phyloP scores from a whole-genome alignment of 2,329 filamentous ascomycete species.

The Albophoma yamanashiensis region DNA sequence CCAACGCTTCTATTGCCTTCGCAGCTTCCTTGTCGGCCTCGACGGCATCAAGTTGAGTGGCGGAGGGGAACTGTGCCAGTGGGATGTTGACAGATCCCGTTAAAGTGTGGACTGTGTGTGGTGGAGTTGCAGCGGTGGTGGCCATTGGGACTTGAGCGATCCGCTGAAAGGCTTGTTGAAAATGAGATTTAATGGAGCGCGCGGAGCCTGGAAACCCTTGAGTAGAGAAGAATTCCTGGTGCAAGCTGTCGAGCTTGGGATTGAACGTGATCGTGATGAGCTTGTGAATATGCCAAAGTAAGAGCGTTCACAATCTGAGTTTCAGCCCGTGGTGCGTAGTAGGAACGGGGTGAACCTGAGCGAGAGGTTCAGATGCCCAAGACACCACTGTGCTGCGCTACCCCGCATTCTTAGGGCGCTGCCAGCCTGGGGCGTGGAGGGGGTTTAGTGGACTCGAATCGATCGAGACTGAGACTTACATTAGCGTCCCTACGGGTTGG shows the following conservation, averaged over 20 bases:
- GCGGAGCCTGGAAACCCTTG: background rate
- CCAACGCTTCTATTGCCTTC: slow-evolving; percentile 27
- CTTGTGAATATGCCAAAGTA: no score
- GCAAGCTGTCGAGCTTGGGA: background rate
- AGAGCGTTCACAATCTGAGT: no score
- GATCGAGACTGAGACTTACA: no score
- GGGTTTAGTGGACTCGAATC: no score
- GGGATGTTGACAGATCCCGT: slow-evolving; percentile 45
- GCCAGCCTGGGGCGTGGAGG: no score
- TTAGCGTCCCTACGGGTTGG: no score
- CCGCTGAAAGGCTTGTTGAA: background rate
- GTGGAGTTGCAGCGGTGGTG: background rate
- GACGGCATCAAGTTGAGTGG: slow-evolving; percentile 13
- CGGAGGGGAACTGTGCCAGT: slow-evolving; percentile 30
- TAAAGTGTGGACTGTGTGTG: background rate
- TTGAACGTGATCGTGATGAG: background rate
- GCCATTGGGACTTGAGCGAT: background rate
- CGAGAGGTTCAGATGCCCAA: no score
- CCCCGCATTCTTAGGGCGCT: no score
- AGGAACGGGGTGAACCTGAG: no score
- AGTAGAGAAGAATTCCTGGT: background rate
- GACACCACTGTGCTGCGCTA: no score
- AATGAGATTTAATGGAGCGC: background rate
- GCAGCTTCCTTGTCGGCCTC: slow-evolving; percentile 27
- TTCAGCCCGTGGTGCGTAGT: no score